Evolutionary conservation across 176 grass and related monocot species (phyloP).

Genomic region (Alopecurus myosuroides): DNA sequence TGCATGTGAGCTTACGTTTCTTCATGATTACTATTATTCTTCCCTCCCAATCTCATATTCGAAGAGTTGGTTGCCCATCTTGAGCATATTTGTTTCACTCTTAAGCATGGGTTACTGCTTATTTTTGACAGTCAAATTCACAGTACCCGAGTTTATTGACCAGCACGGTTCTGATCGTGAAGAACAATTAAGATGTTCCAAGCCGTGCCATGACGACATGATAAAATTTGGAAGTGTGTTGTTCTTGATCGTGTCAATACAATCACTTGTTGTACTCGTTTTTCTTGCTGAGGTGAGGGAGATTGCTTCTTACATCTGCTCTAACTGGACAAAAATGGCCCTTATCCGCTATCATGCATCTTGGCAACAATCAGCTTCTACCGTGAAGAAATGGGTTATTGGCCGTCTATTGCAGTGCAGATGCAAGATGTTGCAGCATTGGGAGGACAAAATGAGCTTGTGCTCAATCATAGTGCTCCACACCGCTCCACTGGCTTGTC

Average conservation of each 20-base stretch:
- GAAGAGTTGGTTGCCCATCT: not conserved
- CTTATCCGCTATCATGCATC: not conserved
- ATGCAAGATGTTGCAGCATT: not conserved
- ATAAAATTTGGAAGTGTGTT: rapidly evolving
- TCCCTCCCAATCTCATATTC: no score
- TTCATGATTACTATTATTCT: no score
- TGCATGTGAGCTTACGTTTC: no score
- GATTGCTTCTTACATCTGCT: not conserved
- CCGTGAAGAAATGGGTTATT: not conserved
- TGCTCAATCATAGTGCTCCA: not conserved
- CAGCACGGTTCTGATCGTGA: no score
- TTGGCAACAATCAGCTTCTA: not conserved
- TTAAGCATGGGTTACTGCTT: not conserved
- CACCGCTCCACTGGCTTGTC: not conserved
- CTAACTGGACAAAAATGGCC: no score
- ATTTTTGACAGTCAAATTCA: no score
- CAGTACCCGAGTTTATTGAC: no score
- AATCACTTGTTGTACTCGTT: not conserved
- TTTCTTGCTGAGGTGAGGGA: not conserved
- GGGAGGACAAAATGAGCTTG: not conserved
- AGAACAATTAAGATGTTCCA: no score
- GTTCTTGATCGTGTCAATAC: not conserved
- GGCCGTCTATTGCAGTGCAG: not conserved
- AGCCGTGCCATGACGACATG: no score
- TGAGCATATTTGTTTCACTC: not conserved